Evolutionary conservation across 768 basidiomycete species (phyloP), one percentile per base, ranked within the genome.

Genomic region (Tremella fuciformis): DNA sequence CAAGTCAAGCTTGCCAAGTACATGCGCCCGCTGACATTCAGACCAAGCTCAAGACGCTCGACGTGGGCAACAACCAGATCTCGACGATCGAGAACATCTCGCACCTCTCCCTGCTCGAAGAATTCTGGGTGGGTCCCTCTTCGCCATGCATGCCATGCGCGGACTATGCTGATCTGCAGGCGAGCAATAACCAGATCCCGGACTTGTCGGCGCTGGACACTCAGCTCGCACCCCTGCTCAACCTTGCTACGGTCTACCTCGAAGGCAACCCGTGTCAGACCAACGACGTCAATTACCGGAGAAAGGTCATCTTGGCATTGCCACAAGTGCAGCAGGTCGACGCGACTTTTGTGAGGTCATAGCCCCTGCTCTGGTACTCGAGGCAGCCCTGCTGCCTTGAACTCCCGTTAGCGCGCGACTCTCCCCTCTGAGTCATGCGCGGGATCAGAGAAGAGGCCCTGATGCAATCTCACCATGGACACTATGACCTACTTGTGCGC

Each of bases 281-380:
- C 46, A 81, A 80, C 13, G 89, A 97, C 69, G 86, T 84, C 76
- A 80, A 83, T 1, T 99, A 98, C 74, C 80, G 91, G 66, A 81
- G 94, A 53, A 99, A 96, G 79, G 82, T 98, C 54, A 90, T 88
- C 75, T 78, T 98, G 39, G 85, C 86, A 2, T 79, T 96, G 19
- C 93, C 93, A 0, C 89, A 94, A 68, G 78, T 98, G 56, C 84
- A 84, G 70, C 96, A 99, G 78, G 86, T 99, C 51, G 96, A 99
- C 77, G 96, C 96, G 41, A 97, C 89, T 87, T 97, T 71, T 62
- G 91, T 85, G 16, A 4, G 22, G 15, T 4, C 29, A 34, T 34
- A 34, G 29, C 4, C 11, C 29, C 4, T 6, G n/a, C n/a, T n/a
- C n/a, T n/a, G n/a, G n/a, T n/a, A n/a, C n/a, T n/a, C n/a, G n/a